Evolutionary conservation across 1,139 yeast species (phyloP), one percentile per base, ranked within the genome.

Genomic region (Protomyces pachydermus): DNA sequence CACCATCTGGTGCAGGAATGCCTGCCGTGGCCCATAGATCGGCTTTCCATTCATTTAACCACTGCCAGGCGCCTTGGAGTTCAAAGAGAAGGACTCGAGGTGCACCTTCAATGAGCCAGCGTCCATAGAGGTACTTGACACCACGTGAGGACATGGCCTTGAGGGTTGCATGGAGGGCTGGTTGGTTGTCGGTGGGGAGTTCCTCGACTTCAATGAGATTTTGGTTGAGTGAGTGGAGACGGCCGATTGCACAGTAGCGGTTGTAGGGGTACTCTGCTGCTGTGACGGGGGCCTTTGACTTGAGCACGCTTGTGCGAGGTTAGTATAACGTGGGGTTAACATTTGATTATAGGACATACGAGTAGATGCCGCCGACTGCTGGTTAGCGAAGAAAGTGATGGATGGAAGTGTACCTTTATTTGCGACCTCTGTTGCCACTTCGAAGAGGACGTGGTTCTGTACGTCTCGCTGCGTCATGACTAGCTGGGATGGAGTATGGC

Each of bases 341-440:
- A 14, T 37, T 14, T n/a, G 42, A 37, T 9, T 20, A 28, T 28
- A 9, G 18, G 45, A 54, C 37, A 12, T 51, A 55, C 35, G 98
- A 91, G 78, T 93, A 93, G 75, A 93, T 93, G 60, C 98, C 98
- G 63, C 98, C 98, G 35, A 93, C 98, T 70, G 61, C 42, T 32
- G 9, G 55, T 34, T 38, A 52, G 55, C 38, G 9, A n/a, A 32
- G 37, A 16, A 50, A 14, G 42, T 39, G 48, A 23, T 16, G 23
- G 42, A 37, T 5, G 16, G 4, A 1, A 4, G 16, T 9, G n/a
- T 37, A 69, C 71, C 71, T 71, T 95, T 83, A 79, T 93, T 91
- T 72, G 98, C 98, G 60, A 93, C 98, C 76, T 93, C 98, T 3
- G 98, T 93, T 69, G 98, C 96, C 64, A 90, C 88, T 78, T 93